phyloP scores from a whole-genome alignment of 345 rosid species.

The Theobroma cacao region DNA sequence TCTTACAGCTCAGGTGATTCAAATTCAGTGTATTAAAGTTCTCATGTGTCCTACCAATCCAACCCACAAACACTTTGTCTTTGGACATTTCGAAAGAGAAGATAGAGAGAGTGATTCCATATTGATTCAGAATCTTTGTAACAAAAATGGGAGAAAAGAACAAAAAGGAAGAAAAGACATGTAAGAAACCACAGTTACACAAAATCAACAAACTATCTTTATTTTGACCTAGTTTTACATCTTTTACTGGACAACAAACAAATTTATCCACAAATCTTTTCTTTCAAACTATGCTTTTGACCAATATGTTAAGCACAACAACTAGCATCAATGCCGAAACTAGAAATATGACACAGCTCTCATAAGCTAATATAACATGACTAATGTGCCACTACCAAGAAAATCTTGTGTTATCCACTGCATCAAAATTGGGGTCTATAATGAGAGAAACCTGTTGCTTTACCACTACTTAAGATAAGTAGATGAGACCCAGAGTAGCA shows the following conservation, averaged over 20 bases:
- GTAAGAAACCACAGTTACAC: neutral
- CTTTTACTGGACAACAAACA: neutral
- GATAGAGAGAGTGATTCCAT: neutral
- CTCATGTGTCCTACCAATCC: neutral
- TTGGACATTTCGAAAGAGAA: neutral
- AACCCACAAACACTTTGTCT: neutral
- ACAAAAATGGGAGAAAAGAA: neutral
- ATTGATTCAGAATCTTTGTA: neutral
- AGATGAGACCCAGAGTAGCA: slow-evolving; percentile 83
- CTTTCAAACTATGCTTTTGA: neutral
- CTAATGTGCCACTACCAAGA: slow-evolving; percentile 9
- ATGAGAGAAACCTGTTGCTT: neutral
- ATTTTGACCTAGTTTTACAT: slow-evolving; percentile 7
- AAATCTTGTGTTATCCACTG: slow-evolving; percentile 2
- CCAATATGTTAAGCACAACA: neutral
- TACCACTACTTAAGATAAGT: slow-evolving; percentile 60
- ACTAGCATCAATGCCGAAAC: slow-evolving; percentile 1
- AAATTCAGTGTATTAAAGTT: neutral
- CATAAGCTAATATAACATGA: neutral
- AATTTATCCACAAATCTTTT: slow-evolving; percentile 7
- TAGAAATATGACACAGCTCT: slow-evolving; percentile 3
- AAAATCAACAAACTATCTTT: neutral
- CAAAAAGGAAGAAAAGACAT: neutral
- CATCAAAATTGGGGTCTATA: slow-evolving; percentile 21
- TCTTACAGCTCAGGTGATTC: neutral